Evolutionary conservation across 352 stramenopile species (phyloP).

Genomic region (Globisporangium viniferum): DNA sequence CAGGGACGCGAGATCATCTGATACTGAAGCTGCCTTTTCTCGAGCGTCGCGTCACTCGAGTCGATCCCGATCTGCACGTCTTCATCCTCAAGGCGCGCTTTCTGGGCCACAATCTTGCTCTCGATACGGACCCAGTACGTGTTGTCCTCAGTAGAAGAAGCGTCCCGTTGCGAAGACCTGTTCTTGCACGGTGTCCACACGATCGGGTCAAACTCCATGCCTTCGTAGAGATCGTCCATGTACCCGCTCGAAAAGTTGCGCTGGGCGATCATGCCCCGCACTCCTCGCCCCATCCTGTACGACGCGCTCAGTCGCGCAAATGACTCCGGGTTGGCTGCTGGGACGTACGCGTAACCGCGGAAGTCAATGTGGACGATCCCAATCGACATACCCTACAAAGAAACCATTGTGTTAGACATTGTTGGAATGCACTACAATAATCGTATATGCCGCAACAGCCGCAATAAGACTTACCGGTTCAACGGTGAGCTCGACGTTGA

Average conservation of each 20-base stretch:
- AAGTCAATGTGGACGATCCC: conserved; percentile 34
- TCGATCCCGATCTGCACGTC: conserved; percentile 33
- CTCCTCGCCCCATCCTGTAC: conserved; percentile 17
- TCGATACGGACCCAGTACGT: conserved; percentile 29
- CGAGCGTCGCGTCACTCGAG: conserved; percentile 23
- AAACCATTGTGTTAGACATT: neutral
- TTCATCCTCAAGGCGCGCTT: conserved; percentile 11
- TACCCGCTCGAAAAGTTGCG: conserved; percentile 17
- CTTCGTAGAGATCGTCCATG: conserved; percentile 26
- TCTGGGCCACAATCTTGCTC: conserved; percentile 21
- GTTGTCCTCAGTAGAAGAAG: neutral
- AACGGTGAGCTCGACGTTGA: conserved; percentile 26
- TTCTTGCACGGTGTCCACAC: conserved; percentile 25
- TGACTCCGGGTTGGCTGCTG: neutral
- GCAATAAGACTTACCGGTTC: conserved; percentile 15
- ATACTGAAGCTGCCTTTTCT: conserved; percentile 26
- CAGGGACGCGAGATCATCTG: conserved; percentile 24
- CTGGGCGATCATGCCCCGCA: conserved; percentile 9
- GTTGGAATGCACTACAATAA: neutral
- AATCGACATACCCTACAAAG: conserved; percentile 31
- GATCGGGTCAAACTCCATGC: conserved; percentile 19
- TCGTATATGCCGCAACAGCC: neutral
- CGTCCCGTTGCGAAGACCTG: neutral
- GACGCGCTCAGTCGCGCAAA: conserved; percentile 17
- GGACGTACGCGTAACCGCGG: conserved; percentile 27